Evolutionary conservation across 2,329 filamentous ascomycete genomes (phyloP).

Genomic region (Claviceps africana): DNA sequence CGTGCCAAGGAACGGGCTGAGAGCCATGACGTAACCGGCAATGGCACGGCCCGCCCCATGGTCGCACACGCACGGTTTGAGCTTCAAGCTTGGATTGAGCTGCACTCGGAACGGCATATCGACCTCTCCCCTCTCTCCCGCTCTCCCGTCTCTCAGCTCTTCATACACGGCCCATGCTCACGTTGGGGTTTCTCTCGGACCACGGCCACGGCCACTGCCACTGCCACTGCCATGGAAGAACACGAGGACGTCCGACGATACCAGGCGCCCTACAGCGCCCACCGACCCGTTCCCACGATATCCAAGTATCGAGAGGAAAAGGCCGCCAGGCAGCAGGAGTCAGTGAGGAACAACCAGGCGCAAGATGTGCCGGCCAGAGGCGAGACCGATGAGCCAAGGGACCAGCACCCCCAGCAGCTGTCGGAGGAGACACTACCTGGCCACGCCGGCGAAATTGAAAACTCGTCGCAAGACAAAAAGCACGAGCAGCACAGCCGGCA

Average conservation of each 20-base stretch:
- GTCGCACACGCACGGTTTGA: not conserved
- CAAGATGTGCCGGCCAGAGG: constrained; percentile 2
- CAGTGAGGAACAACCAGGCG: constrained; percentile 18
- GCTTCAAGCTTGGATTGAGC: not conserved
- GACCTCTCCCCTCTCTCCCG: too few species aligned
- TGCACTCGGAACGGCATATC: too few species aligned
- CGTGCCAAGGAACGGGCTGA: constrained; percentile 2
- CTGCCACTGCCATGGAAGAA: constrained; percentile 17
- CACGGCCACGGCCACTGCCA: not conserved
- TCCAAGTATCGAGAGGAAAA: constrained; percentile 33
- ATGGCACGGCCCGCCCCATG: not conserved
- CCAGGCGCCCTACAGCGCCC: constrained; percentile 27
- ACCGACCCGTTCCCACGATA: constrained; percentile 33
- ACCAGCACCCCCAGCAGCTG: not conserved
- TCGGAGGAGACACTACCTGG: not conserved
- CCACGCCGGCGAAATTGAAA: constrained; percentile 2
- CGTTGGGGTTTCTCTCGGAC: not conserved
- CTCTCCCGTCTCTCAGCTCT: not conserved
- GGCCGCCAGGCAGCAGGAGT: constrained; percentile 27
- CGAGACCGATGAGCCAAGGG: not conserved
- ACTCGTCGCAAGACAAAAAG: constrained; percentile 7
- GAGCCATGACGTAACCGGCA: constrained; percentile 5
- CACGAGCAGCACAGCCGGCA: constrained; percentile 8
- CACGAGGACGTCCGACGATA: constrained; percentile 24
- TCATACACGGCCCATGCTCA: not conserved